Evolutionary conservation across 1,139 yeast species (phyloP).

Genomic region (Scheffersomyces stambukii): DNA sequence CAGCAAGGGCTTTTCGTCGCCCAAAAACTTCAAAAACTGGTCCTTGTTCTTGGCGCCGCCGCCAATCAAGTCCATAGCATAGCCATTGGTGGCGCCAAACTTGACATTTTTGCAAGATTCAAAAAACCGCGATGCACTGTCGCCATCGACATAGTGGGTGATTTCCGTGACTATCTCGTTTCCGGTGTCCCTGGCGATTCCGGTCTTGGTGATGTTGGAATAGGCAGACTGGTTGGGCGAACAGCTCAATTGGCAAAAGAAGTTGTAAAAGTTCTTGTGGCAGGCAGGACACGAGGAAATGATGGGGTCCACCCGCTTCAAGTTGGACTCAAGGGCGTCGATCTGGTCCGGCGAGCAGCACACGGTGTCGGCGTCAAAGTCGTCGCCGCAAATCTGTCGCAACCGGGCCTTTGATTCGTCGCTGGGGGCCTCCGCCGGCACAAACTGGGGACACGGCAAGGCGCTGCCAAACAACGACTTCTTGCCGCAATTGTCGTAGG

Average conservation of each 20-base stretch:
- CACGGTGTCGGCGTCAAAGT: constrained; percentile 42
- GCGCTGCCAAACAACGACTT: constrained; percentile 72
- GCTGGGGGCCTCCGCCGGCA: constrained; percentile 42
- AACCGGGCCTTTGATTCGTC: constrained; percentile 45
- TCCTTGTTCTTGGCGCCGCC: constrained; percentile 83
- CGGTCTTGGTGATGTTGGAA: constrained; percentile 59
- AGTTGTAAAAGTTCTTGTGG: constrained; percentile 72
- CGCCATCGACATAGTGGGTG: constrained; percentile 56
- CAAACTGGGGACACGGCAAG: constrained; percentile 70
- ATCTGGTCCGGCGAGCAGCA: constrained; percentile 42
- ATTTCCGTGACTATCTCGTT: constrained; percentile 67
- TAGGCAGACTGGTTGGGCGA: constrained; percentile 79
- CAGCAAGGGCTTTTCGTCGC: constrained; percentile 87
- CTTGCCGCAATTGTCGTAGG: constrained; percentile 73
- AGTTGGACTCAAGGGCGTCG: constrained; percentile 37
- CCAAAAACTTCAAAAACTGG: constrained; percentile 79
- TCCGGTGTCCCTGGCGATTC: constrained; percentile 47
- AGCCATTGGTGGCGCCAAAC: constrained; percentile 92
- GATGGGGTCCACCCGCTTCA: constrained; percentile 72
- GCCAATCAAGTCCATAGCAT: constrained; percentile 94
- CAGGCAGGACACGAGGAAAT: constrained; percentile 96
- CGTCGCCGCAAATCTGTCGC: constrained; percentile 52
- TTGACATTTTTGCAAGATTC: constrained; percentile 88
- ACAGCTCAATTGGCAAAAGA: constrained; percentile 89
- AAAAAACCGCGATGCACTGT: constrained; percentile 60